These are phyloP conservation scores for Pleurostoma richardsiae DNA, from an alignment of 2,329 filamentous ascomycete species.

Conservation along the genomic window DNA sequence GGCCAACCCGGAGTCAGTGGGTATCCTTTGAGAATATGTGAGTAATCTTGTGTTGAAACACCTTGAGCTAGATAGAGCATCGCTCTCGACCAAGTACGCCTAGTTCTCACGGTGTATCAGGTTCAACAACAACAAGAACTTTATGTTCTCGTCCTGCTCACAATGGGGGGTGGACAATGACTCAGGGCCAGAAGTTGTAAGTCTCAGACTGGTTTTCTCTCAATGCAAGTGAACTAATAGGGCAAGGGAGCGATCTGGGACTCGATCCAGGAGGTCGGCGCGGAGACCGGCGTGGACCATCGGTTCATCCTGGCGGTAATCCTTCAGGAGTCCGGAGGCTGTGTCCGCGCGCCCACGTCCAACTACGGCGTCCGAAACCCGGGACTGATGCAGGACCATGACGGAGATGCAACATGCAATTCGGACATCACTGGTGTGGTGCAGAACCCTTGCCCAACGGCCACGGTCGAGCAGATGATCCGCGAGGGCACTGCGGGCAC, in stretches of 20 bases:
- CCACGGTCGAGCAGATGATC: slow-evolving; percentile 22
- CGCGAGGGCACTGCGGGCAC: slow-evolving; percentile 36
- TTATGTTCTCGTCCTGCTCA: slow-evolving; percentile 14
- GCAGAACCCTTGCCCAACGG: slow-evolving; percentile 17
- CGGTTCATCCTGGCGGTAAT: slow-evolving; percentile 38
- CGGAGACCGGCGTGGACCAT: slow-evolving; percentile 22
- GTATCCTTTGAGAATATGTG: slow-evolving; percentile 21
- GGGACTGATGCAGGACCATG: slow-evolving; percentile 32
- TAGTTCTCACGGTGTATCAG: slow-evolving; percentile 1
- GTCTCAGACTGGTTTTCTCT: background rate
- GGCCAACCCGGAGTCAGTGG: slow-evolving; percentile 21
- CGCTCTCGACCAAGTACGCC: no score
- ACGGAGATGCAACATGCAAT: slow-evolving; percentile 29
- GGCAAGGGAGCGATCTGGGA: slow-evolving; percentile 15
- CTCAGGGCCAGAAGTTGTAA: slow-evolving; percentile 13
- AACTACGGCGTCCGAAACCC: slow-evolving; percentile 34
- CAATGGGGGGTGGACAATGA: slow-evolving; percentile 10
- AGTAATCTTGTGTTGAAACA: background rate
- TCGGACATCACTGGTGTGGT: slow-evolving; percentile 14
- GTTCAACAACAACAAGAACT: slow-evolving; percentile 19
- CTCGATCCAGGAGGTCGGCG: slow-evolving; percentile 25
- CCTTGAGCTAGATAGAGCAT: no score
- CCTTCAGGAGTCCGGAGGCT: slow-evolving; percentile 38
- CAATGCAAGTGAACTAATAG: no score
- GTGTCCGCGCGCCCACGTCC: slow-evolving; percentile 34